Evolutionary conservation across 345 rosid species (phyloP).

Genomic region (Populus euphratica): DNA sequence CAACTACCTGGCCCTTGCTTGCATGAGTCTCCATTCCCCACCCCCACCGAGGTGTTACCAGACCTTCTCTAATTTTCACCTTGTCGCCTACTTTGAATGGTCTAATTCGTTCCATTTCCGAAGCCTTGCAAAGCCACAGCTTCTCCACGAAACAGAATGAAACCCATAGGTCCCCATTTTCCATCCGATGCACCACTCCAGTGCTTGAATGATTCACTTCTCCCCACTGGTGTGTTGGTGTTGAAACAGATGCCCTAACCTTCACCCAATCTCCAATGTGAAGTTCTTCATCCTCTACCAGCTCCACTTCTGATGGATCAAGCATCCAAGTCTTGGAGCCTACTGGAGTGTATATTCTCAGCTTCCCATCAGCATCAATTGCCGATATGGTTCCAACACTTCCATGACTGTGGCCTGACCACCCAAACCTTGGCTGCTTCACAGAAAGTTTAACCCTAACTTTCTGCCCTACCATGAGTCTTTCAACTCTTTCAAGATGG

Average conservation of each 20-base stretch:
- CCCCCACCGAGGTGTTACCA: slow-evolving; percentile 87
- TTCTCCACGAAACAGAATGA: slow-evolving; percentile 81
- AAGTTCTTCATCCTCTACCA: slow-evolving; percentile 77
- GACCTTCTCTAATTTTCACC: slow-evolving; percentile 70
- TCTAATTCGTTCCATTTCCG: slow-evolving; percentile 75
- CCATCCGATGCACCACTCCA: slow-evolving; percentile 88
- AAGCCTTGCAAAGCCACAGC: slow-evolving; percentile 89
- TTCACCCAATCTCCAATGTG: slow-evolving; percentile 84
- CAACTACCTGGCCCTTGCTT: slow-evolving; percentile 84
- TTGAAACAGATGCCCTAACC: slow-evolving; percentile 58
- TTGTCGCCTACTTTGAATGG: slow-evolving; percentile 70
- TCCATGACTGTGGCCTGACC: slow-evolving; percentile 87
- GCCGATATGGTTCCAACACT: slow-evolving; percentile 79
- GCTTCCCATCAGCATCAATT: slow-evolving; percentile 91
- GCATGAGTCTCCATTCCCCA: slow-evolving; percentile 99
- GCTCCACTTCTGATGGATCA: slow-evolving; percentile 84
- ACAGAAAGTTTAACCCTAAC: slow-evolving; percentile 68
- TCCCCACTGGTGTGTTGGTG: slow-evolving; percentile 93
- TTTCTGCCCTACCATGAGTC: slow-evolving; percentile 66
- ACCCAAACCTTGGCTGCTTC: slow-evolving; percentile 90
- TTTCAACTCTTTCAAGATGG: slow-evolving; percentile 62
- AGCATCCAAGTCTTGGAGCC: slow-evolving; percentile 98
- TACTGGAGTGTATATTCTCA: slow-evolving; percentile 87
- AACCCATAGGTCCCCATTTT: slow-evolving; percentile 73
- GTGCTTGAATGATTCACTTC: slow-evolving; percentile 86